These are phyloP conservation scores for Microdochium paspali DNA, from an alignment of 2,329 filamentous ascomycete species.

Conservation along the genomic window DNA sequence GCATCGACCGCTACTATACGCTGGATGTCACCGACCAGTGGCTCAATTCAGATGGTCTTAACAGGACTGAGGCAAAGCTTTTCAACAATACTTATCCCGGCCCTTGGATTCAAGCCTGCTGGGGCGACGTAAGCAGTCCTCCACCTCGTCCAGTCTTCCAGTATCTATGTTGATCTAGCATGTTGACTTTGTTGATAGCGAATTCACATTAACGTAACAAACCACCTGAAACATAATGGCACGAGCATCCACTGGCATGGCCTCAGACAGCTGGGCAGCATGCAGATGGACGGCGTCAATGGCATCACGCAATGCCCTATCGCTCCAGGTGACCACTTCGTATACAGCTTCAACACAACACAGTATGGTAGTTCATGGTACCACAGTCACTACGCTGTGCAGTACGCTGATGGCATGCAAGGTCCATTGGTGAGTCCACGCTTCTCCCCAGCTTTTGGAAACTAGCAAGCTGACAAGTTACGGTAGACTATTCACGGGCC, in stretches of 20 bases:
- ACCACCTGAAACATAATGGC: conserved; percentile 22
- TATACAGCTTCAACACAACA: conserved; percentile 42
- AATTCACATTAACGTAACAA: conserved; percentile 20
- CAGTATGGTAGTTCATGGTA: conserved; percentile 50
- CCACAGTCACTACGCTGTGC: conserved; percentile 50
- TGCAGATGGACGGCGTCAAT: conserved; percentile 44
- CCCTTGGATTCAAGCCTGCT: conserved; percentile 17
- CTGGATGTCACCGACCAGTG: conserved; percentile 5
- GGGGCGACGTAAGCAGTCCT: conserved; percentile 11
- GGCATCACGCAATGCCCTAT: conserved; percentile 56
- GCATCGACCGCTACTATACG: conserved; percentile 11
- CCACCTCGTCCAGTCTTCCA: neutral
- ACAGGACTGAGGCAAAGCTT: conserved; percentile 11
- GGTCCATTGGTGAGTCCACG: conserved; percentile 51
- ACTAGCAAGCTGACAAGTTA: neutral
- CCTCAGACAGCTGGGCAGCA: conserved; percentile 35
- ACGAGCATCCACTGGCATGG: conserved; percentile 45
- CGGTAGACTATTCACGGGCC: conserved; percentile 25
- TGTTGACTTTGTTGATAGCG: neutral
- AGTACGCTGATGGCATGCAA: conserved; percentile 49
- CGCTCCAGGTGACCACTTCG: conserved; percentile 46
- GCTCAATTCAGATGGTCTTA: conserved; percentile 8
- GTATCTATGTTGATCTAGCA: neutral
- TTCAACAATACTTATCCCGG: conserved; percentile 17
- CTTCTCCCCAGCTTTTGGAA: conserved; percentile 15